phyloP scores from a whole-genome alignment of 1,284 basidiomycete species.

The Austropuccinia psidii region DNA sequence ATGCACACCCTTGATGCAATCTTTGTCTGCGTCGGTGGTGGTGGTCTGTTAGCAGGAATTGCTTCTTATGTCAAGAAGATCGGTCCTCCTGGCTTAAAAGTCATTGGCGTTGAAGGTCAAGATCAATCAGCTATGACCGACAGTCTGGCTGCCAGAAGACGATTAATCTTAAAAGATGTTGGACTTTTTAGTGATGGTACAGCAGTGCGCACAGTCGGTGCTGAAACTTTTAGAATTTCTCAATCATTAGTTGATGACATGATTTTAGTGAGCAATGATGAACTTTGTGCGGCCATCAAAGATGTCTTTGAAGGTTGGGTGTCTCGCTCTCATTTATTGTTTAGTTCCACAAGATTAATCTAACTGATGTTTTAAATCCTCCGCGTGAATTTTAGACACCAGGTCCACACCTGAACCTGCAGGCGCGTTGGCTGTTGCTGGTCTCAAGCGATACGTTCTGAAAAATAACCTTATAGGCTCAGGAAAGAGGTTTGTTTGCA shows the following conservation, averaged over 20 bases:
- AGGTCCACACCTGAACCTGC: slow-evolving; percentile 92
- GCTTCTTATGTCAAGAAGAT: slow-evolving; percentile 89
- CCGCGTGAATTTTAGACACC: slow-evolving; percentile 59
- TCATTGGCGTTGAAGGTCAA: slow-evolving; percentile 88
- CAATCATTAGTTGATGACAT: slow-evolving; percentile 74
- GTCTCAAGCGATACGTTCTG: slow-evolving; percentile 79
- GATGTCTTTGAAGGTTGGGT: slow-evolving; percentile 88
- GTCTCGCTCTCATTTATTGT: neutral
- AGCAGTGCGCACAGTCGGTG: slow-evolving; percentile 91
- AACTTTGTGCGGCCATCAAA: slow-evolving; percentile 97
- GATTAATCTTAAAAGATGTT: slow-evolving; percentile 77
- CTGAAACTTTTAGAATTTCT: slow-evolving; percentile 90
- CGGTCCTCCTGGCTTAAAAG: slow-evolving; percentile 70
- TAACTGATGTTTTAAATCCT: neutral
- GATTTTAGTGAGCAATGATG: slow-evolving; percentile 83
- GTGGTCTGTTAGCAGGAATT: slow-evolving; percentile 82
- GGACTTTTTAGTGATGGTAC: slow-evolving; percentile 99
- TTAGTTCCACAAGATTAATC: neutral
- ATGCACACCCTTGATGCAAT: slow-evolving; percentile 62
- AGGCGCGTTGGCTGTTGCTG: slow-evolving; percentile 87
- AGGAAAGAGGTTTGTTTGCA: slow-evolving; percentile 78
- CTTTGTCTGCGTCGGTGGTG: slow-evolving; percentile 86
- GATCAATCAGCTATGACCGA: slow-evolving; percentile 89
- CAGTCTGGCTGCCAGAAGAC: slow-evolving; percentile 67
- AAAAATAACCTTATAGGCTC: slow-evolving; percentile 71